Percentiles rank a stretch among this genome's conserved stretches.
These are phyloP conservation scores for Phoenix roebelenii DNA, from an alignment of 176 grass and related monocot genomes.

Conservation along the genomic window DNA sequence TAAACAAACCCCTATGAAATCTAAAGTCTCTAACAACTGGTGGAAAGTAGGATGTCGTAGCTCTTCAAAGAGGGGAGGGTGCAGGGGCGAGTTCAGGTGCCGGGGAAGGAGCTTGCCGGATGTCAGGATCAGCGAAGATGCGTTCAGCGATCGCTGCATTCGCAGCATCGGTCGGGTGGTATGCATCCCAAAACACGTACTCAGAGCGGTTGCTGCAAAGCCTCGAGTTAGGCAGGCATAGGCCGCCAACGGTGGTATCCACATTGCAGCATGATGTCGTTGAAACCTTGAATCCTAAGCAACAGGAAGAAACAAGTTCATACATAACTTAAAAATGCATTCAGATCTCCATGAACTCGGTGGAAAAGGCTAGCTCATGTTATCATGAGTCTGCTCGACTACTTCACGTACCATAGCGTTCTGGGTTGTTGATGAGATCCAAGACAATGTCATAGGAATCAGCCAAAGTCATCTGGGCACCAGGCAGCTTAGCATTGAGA, in stretches of 20 bases:
- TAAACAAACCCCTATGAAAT: too few relatives aligned
- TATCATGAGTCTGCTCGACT: too few relatives aligned
- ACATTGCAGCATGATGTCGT: slow-evolving; percentile 93
- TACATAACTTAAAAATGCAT: too few relatives aligned
- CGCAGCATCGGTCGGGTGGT: slow-evolving; percentile 89
- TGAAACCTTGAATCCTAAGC: slow-evolving; percentile 63
- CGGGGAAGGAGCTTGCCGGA: slow-evolving; percentile 13
- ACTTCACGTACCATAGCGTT: slow-evolving; percentile 40
- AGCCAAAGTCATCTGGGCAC: slow-evolving; percentile 37
- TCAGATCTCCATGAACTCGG: too few relatives aligned
- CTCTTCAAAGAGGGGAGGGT: neutral
- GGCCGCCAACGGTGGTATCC: slow-evolving; percentile 62
- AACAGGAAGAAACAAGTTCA: too few relatives aligned
- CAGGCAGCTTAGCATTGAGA: slow-evolving; percentile 61
- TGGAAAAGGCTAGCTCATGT: too few relatives aligned
- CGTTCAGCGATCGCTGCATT: slow-evolving; percentile 66
- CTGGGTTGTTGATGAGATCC: slow-evolving; percentile 81
- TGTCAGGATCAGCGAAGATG: slow-evolving; percentile 40
- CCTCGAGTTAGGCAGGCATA: slow-evolving; percentile 72
- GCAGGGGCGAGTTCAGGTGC: slow-evolving; percentile 12
- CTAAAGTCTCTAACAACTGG: too few relatives aligned
- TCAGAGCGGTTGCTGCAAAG: slow-evolving; percentile 62
- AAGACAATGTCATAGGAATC: slow-evolving; percentile 68
- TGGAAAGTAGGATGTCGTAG: too few relatives aligned
- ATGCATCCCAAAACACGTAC: slow-evolving; percentile 96